Evolutionary conservation across 2,329 filamentous ascomycete genomes (phyloP), one percentile per base, ranked within the genome.

Genomic region (Trichoderma aggressivum): DNA sequence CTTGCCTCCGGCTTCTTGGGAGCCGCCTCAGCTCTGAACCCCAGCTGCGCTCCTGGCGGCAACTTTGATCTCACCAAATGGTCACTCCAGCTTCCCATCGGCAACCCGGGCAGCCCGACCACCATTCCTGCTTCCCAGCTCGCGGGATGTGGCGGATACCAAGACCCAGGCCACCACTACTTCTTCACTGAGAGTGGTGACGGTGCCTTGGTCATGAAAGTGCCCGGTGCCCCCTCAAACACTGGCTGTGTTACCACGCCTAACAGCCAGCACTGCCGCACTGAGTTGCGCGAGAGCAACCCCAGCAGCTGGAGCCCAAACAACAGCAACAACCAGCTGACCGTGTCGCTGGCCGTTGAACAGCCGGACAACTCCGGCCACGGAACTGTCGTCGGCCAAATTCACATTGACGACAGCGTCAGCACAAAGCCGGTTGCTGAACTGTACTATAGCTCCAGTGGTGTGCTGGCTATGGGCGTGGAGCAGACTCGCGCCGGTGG

Each of bases 211-310:
- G 79, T 82, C 26, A 80, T 82, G 77, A 82, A 80, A 74, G 82
- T 83, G 3, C 81, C 81, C 2, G 81, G 81, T 7, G 79, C 78
- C 11, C 75, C 78, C 1, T 72, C 73, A 34, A 74, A 71, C 43
- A 75, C 79, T 2, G 76, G 75, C 11, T 84, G 82, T 66, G 81
- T 83, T 14, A 83, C 79, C 2, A 84, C 82, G 0, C 72, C 77
- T 0, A 79, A 81, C 75, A 82, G 81, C 75, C 71, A 80, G 64
- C 82, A 84, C 72, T 84, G 82, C 73, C 82, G 81, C 28, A 82
- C 80, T 7, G 82, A 84, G 74, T 74, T 84, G 12, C 81, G 81
- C 14, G 82, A 84, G 75, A 72, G 71, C n/a, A 74, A 63, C 32
- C 80, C 80, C 2, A 77, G 67, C 10, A 76, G 73, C 70, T 79